Conservation (phyloP, 768 basidiomycete species). For the Pholiota molesta region DNA sequence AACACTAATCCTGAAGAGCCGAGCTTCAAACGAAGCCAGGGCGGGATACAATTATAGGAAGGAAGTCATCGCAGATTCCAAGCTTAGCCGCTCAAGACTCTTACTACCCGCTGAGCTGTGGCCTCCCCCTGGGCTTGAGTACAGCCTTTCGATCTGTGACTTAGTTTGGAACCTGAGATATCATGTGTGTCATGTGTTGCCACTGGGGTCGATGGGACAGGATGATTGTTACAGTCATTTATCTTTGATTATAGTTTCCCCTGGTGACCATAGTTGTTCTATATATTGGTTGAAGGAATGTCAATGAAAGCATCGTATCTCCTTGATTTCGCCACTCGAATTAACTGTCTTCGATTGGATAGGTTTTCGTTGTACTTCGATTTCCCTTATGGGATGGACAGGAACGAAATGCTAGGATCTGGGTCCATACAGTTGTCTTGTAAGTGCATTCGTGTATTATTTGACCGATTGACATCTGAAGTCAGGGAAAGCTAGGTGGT, state of each 20-base stretch:
- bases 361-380: not conserved
- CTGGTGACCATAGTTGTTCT: not conserved
- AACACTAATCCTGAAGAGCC: too few relatives aligned
- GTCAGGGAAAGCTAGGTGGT: not conserved
- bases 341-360: not conserved
- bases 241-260: not conserved
- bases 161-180: too few relatives aligned
- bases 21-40: too few relatives aligned
- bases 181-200: too few relatives aligned
- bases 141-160: too few relatives aligned
- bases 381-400: not conserved
- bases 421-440: not conserved
- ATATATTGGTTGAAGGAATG: not conserved
- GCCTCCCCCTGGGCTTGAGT: too few relatives aligned
- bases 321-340: not conserved
- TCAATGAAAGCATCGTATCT: not conserved
- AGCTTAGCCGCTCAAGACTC: too few relatives aligned
- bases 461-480: not conserved
- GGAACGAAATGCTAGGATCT: not conserved
- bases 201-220: not conserved
- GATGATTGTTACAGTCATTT: not conserved
- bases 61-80: too few relatives aligned
- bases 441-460: not conserved
- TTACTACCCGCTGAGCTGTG: too few relatives aligned
- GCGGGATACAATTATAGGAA: too few relatives aligned